Evolutionary conservation across 352 stramenopile genomes (phyloP).

Genomic region (Aphanomyces stellatus): DNA sequence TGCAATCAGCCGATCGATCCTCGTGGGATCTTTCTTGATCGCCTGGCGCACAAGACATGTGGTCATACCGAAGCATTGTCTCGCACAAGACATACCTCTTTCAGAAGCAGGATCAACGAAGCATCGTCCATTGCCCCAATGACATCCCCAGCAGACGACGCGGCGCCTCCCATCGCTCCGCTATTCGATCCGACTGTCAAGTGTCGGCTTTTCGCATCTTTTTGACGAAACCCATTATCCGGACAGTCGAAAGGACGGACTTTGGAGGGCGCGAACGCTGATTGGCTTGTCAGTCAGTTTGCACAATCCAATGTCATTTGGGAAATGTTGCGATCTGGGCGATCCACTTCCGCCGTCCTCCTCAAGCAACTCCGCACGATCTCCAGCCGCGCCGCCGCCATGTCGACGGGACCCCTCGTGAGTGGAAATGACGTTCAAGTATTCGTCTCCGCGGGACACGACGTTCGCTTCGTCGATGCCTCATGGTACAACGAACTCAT

Average conservation of each 20-base stretch:
- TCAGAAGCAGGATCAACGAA: constrained; percentile 1
- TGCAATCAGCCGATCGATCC: constrained; percentile 14
- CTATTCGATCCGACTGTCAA: too few relatives aligned
- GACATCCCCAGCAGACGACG: constrained; percentile 15
- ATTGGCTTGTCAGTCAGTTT: too few relatives aligned
- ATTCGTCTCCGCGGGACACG: constrained; percentile 21
- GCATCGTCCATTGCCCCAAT: constrained; percentile 15
- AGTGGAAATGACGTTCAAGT: not conserved
- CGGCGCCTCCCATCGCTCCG: constrained; percentile 1
- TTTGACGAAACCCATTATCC: too few relatives aligned
- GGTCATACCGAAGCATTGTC: not conserved
- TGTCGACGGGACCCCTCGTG: constrained; percentile 14
- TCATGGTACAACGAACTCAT: constrained; percentile 35
- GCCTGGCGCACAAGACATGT: not conserved
- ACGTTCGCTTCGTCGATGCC: constrained; percentile 62
- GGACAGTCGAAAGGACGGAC: not conserved
- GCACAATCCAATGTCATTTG: not conserved
- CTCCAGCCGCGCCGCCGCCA: not conserved
- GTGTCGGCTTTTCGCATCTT: too few relatives aligned
- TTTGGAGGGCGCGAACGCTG: not conserved
- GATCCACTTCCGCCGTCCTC: not conserved
- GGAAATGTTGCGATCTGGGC: not conserved
- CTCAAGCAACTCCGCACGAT: not conserved
- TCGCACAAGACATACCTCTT: not conserved
- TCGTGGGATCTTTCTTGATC: constrained; percentile 17